Conservation (phyloP, 2,329 filamentous ascomycete species). For the Pyrenochaeta sp. region DNA sequence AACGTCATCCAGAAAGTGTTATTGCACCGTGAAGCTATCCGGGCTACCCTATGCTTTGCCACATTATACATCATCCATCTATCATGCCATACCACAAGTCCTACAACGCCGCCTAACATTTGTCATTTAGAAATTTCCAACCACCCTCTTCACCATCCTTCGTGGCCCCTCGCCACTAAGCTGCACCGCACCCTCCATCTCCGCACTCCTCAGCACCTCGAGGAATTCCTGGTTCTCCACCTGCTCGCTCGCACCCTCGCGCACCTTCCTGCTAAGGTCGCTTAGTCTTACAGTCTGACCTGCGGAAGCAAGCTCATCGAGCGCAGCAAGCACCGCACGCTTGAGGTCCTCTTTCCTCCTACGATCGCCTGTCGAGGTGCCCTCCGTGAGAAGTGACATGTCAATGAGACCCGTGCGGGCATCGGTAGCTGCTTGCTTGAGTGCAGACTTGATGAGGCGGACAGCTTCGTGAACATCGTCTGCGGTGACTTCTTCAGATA, state of each 20-base stretch:
- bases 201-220: conserved; percentile 79
- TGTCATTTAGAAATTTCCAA: conserved; percentile 35
- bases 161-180: conserved; percentile 85
- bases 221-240: conserved; percentile 83
- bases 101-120: neutral
- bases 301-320: conserved; percentile 78
- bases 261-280: conserved; percentile 78
- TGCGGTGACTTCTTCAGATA: conserved; percentile 76
- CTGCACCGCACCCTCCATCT: conserved; percentile 84
- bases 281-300: conserved; percentile 73
- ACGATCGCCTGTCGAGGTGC: conserved; percentile 88
- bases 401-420: conserved; percentile 90
- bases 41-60: neutral
- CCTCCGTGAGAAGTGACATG: conserved; percentile 94
- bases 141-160: conserved; percentile 79
- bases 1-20: neutral
- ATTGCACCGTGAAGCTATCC: neutral
- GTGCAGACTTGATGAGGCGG: conserved; percentile 87
- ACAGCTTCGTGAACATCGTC: conserved; percentile 90
- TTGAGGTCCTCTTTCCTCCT: conserved; percentile 85
- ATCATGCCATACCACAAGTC: neutral
- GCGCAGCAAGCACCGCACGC: conserved; percentile 73
- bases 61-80: neutral
- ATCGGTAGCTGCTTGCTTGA: conserved; percentile 98
- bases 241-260: conserved; percentile 63